Conservation (phyloP, 768 basidiomycete genomes). For the Trichaptum fuscoviolaceum region DNA sequence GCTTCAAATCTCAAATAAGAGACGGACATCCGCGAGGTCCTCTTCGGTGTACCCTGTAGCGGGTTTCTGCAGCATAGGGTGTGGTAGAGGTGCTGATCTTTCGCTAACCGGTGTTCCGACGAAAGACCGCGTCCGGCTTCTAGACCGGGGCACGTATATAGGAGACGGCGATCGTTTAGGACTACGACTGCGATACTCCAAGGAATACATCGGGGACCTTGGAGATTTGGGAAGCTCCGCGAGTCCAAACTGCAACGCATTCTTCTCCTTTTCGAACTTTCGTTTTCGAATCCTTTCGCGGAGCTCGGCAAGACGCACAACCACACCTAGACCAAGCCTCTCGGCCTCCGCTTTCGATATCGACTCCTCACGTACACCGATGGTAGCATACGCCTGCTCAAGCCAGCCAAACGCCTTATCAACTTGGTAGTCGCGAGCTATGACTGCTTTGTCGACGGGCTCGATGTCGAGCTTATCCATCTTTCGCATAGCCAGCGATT, state of each 20-base stretch:
- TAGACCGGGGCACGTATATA: no score
- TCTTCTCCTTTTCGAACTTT: neutral
- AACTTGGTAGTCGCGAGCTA: conserved; percentile 33
- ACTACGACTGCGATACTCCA: no score
- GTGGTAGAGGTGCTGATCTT: no score
- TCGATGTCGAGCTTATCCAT: conserved; percentile 32
- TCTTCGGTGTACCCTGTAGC: neutral
- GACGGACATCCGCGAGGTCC: neutral
- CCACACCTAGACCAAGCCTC: conserved; percentile 52
- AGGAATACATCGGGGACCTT: no score
- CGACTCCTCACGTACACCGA: conserved; percentile 48
- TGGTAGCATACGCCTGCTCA: conserved; percentile 46
- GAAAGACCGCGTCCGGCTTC: no score
- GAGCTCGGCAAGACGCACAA: conserved; percentile 45
- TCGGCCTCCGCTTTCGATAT: conserved; percentile 49
- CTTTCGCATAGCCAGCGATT: conserved; percentile 33
- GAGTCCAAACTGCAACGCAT: no score
- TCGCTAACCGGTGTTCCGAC: no score
- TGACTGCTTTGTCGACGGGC: conserved; percentile 31
- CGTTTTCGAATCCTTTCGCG: conserved; percentile 32
- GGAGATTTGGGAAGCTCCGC: no score
- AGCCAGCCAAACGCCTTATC: conserved; percentile 15
- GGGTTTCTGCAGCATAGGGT: neutral
- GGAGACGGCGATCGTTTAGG: no score
- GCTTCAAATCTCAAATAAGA: neutral